phyloP scores from a whole-genome alignment of 331 rosid genomes.

The Malus hybrid region DNA sequence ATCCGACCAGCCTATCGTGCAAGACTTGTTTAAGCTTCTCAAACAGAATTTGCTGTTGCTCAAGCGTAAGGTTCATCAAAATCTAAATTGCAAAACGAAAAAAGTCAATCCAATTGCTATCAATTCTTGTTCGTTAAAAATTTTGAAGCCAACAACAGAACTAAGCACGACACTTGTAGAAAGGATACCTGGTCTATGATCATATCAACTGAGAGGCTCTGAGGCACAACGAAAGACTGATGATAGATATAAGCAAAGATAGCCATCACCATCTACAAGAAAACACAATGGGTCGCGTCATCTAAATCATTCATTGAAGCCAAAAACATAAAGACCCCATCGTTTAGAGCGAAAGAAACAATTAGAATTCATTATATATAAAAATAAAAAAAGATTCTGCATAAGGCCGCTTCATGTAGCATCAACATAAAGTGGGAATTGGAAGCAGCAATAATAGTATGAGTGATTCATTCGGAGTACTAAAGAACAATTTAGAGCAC shows the following conservation, averaged over 20 bases:
- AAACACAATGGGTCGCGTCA: not conserved
- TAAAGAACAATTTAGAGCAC: not conserved
- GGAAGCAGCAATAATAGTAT: not conserved
- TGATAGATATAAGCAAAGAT: conserved; percentile 94
- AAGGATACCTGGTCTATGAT: conserved; percentile 77
- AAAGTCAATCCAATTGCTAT: not conserved
- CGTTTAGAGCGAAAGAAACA: not conserved
- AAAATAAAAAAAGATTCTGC: not conserved
- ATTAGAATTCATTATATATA: not conserved
- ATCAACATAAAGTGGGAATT: not conserved
- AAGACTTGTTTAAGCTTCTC: conserved; percentile 64
- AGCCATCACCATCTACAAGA: conserved; percentile 95
- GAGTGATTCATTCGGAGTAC: not conserved
- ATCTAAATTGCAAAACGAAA: conserved; percentile 38
- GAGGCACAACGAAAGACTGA: conserved; percentile 78
- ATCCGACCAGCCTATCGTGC: conserved; percentile 47
- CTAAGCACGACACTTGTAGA: not conserved
- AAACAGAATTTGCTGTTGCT: conserved; percentile 80
- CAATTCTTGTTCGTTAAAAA: not conserved
- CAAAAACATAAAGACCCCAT: not conserved
- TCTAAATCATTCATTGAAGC: not conserved
- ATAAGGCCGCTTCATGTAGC: not conserved
- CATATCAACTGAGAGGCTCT: conserved; percentile 67
- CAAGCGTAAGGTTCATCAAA: conserved; percentile 66
- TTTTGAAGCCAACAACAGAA: not conserved